A percentile compares a stretch with the other conserved stretches of the same genome.
Conservation (phyloP, 257 asterid genomes). For the Craterostigma plantagineum region DNA sequence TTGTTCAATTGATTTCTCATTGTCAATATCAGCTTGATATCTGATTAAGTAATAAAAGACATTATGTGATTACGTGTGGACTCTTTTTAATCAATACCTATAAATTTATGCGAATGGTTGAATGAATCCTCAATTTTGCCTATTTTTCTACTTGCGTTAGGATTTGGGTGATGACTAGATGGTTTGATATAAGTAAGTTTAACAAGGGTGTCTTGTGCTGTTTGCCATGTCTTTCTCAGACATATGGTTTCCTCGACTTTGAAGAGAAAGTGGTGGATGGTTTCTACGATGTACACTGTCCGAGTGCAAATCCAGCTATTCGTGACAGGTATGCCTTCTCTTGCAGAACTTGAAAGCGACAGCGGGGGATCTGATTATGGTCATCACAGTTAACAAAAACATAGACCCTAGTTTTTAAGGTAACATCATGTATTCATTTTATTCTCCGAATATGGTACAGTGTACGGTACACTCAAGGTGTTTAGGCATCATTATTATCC, state of each 20-base stretch:
- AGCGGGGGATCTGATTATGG: conserved; percentile 57
- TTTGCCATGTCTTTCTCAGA: conserved; percentile 24
- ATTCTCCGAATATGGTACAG: background rate
- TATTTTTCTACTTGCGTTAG: no score
- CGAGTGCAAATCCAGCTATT: conserved; percentile 38
- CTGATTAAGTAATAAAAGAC: background rate
- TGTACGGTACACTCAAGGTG: no score
- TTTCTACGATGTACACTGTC: conserved; percentile 74
- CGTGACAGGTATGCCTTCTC: conserved; percentile 93
- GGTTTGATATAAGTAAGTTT: conserved; percentile 4
- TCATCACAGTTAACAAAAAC: conserved; percentile 57
- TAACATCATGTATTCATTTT: conserved; percentile 7
- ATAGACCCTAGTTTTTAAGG: conserved; percentile 79
- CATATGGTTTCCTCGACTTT: no score
- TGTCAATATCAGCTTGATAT: background rate
- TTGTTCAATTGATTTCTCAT: background rate
- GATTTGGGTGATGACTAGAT: no score
- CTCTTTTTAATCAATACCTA: no score
- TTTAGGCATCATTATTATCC: no score
- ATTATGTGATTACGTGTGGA: no score
- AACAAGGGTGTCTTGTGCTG: background rate
- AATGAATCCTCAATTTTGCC: no score
- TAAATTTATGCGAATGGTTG: no score
- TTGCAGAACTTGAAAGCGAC: conserved; percentile 60
- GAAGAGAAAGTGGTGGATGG: no score